These are phyloP conservation scores for Elaeis oleifera DNA, from an alignment of 202 grass and related monocot genomes.

Conservation along the genomic window DNA sequence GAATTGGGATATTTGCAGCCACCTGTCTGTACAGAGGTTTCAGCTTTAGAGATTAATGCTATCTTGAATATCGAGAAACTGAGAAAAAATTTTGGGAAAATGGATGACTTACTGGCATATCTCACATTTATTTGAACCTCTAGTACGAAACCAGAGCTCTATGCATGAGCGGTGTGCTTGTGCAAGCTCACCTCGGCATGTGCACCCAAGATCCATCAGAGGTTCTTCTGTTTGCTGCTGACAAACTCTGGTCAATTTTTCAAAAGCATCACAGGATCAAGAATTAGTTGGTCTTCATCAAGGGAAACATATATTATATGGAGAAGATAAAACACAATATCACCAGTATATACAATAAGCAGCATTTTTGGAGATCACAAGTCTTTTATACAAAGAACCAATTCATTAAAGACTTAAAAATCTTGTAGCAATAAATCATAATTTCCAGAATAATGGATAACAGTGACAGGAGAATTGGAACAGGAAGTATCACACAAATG, in stretches of 20 bases:
- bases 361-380: too few relatives aligned
- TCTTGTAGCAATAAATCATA: too few relatives aligned
- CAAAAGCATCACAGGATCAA: not conserved
- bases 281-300: too few relatives aligned
- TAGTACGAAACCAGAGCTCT: constrained; percentile 81
- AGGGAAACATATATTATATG: too few relatives aligned
- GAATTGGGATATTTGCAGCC: constrained; percentile 75
- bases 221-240: constrained; percentile 89
- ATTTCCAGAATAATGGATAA: too few relatives aligned
- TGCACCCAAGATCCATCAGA: constrained; percentile 86
- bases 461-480: too few relatives aligned
- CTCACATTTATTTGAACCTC: constrained; percentile 95
- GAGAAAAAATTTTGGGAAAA: constrained; percentile 5
- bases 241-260: constrained; percentile 56
- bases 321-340: too few relatives aligned
- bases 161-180: constrained; percentile 87
- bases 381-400: too few relatives aligned
- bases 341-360: too few relatives aligned
- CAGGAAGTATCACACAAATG: too few relatives aligned
- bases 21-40: constrained; percentile 48
- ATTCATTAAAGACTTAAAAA: too few relatives aligned
- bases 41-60: constrained; percentile 21
- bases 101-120: constrained; percentile 91
- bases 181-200: constrained; percentile 90
- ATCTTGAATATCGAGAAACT: not conserved